Evolutionary conservation across 495 filamentous ascomycete species (phyloP), one percentile per base, ranked within the genome.

Genomic region (Cenococcum geophilum): DNA sequence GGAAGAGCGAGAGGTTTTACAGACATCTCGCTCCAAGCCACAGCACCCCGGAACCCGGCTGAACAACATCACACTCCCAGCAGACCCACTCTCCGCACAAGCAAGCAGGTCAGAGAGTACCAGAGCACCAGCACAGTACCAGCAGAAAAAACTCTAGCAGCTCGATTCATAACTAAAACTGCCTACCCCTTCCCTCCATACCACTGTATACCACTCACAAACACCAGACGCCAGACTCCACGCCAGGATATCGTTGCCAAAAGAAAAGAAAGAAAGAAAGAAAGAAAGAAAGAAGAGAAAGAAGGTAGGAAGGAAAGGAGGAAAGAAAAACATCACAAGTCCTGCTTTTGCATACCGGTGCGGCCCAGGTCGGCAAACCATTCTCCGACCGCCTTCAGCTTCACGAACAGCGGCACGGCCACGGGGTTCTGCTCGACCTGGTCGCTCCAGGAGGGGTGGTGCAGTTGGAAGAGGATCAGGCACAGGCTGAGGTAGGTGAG

Each of bases 401-500:
- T 52, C 6, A 78, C 74, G 59, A 86, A 79, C 6, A 86, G 67
- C 1, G 86, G 85, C 1, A 88, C 83, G 35, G 82, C 76, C 0
- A 81, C 82, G 63, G 86, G 82, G 66, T 86, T 84, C 57, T 80
- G 78, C 22, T 83, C 79, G 36, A 83, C 84, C 35, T 16, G 21
- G 20, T 52, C 25, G 18, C 6, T n/a, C 18, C 14, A 16, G 84
- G 72, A 8, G 1, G 34, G 54, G 18, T 22, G 20, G 73, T 91
- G 85, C 40, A 89, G 75, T 63, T 89, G 85, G 10, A 86, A 71
- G 11, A 91, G 76, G 14, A 92, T 75, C 5, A 81, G 81, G 49
- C 84, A 82, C 82, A 91, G 85, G 76, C 82, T 88, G 66, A 89
- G 77, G 72, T 88, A 90, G 71, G 83, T 87, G 10, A 87, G 84